Conservation (phyloP, 1,139 yeast genomes). For the Pichia inconspicua region DNA sequence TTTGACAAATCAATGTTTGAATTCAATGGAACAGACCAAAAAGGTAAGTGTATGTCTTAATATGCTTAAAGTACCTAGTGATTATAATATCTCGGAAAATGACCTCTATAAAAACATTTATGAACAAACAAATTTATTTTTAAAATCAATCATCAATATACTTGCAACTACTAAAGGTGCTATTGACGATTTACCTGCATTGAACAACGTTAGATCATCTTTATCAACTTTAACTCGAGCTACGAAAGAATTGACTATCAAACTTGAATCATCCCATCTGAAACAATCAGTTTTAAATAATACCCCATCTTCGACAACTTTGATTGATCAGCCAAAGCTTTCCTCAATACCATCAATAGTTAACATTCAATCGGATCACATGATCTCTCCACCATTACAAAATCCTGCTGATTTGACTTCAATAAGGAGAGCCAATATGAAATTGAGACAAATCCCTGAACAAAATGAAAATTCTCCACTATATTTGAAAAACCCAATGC, state of each 20-base stretch:
- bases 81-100: constrained; percentile 39
- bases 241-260: constrained; percentile 81
- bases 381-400: constrained; percentile 3
- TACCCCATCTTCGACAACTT: constrained; percentile 10
- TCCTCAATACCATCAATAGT: constrained; percentile 29
- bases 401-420: constrained; percentile 2
- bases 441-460: constrained; percentile 10
- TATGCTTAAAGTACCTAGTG: constrained; percentile 33
- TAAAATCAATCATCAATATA: constrained; percentile 76
- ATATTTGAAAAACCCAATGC: constrained; percentile 14
- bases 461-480: constrained; percentile 6
- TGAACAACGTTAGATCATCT: constrained; percentile 73
- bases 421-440: constrained; percentile 3
- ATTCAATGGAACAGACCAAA: constrained; percentile 74
- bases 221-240: constrained; percentile 78
- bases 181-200: constrained; percentile 74
- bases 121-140: constrained; percentile 78
- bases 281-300: constrained; percentile 27
- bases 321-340: constrained; percentile 26
- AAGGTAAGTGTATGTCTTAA: constrained; percentile 52
- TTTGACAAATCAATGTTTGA: constrained; percentile 66
- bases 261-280: constrained; percentile 58
- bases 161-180: constrained; percentile 71
- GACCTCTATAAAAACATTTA: constrained; percentile 62
- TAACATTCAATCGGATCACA: constrained; percentile 14